Base-by-base conservation (phyloP, 2,329 filamentous ascomycete species). In the Ophiocordyceps unilateralis region DNA sequence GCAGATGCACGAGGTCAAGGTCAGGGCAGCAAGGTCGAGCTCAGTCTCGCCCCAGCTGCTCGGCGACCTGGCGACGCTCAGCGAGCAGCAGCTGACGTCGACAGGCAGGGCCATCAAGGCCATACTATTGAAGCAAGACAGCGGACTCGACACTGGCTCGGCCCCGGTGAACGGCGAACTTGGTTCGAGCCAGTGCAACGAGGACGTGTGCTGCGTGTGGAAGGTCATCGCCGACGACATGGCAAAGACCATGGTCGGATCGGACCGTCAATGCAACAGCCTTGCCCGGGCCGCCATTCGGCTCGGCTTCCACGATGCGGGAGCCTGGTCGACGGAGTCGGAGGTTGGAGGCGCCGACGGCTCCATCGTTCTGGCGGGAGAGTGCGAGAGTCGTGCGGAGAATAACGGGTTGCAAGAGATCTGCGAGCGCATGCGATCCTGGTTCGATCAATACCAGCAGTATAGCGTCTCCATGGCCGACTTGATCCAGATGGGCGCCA, bases 401-500 rank as follows among this genome's bases (percentile, higher is more conserved):
- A 69, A 75, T 53, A 60, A 59, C 22, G 69, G 68, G 1, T 55
- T 75, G 3, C 55, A 62, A 42, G 56, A 55, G 5, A 66, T 67
- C 30, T 62, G 65, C 41, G 43, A 40, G 3, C 53, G 61, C 17
- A 60, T 66, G 32, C 49, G 56, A 15, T 45, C 40, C 14, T 62
- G 68, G 49, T 61, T 61, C 43, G 43, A 51, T 23, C 61, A 65
- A 45, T 68, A 63, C 49, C 57, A 60, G 32, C 46, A 47, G 32
- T 59, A 55, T 41, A 48, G 51, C n/a, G 60, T 74, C 30, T 58
- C 62, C 10, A 67, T 68, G 49, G 70, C 69, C 17, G 72, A 76
- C 49, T 56, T 75, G 15, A 63, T 72, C 21, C 69, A 74, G 50
- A 66, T 72, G 48, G 66, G 63, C 1, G 60, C 58, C 55, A 67